Evolutionary conservation across 139 green algal genomes (phyloP).

Genomic region (Chlamydomonas urium): DNA sequence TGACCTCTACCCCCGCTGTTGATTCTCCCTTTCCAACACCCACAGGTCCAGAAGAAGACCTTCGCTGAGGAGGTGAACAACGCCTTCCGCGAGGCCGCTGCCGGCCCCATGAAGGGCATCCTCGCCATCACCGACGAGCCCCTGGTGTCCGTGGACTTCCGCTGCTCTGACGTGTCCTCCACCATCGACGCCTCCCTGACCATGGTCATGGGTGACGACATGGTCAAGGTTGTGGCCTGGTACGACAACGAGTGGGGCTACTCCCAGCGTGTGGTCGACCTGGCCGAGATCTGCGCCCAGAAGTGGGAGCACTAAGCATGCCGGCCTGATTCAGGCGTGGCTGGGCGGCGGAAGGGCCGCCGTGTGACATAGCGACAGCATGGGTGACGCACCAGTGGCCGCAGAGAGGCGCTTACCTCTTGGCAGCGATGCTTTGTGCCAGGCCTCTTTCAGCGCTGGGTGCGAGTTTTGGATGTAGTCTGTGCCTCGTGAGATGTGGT

Average conservation of each 20-base stretch:
- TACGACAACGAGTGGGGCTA: slow-evolving; percentile 98
- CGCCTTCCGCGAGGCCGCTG: slow-evolving; percentile 87
- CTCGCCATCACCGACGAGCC: slow-evolving; percentile 89
- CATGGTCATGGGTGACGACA: slow-evolving; percentile 99
- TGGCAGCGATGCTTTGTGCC: neutral
- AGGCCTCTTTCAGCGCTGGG: too few species aligned
- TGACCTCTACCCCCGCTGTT: neutral
- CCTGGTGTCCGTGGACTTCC: slow-evolving; percentile 96
- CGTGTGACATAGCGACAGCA: too few species aligned
- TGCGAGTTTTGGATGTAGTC: too few species aligned
- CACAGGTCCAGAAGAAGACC: slow-evolving; percentile 97
- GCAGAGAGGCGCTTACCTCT: neutral
- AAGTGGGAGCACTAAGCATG: slow-evolving; percentile 51
- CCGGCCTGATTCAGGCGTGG: too few species aligned
- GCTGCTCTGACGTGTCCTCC: slow-evolving; percentile 75
- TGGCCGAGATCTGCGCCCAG: slow-evolving; percentile 79
- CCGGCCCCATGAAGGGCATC: slow-evolving; percentile 84
- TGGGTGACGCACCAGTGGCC: too few species aligned
- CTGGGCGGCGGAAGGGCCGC: too few species aligned
- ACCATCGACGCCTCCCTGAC: slow-evolving; percentile 95
- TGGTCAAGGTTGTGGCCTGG: slow-evolving; percentile 89
- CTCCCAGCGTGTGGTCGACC: slow-evolving; percentile 93
- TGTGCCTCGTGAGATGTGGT: too few species aligned
- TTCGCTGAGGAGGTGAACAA: slow-evolving; percentile 99
- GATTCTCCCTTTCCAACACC: neutral